Percentiles rank a stretch among this genome's conserved stretches.
Conservation (phyloP, 257 asterid species). For the Perilla frutescens region DNA sequence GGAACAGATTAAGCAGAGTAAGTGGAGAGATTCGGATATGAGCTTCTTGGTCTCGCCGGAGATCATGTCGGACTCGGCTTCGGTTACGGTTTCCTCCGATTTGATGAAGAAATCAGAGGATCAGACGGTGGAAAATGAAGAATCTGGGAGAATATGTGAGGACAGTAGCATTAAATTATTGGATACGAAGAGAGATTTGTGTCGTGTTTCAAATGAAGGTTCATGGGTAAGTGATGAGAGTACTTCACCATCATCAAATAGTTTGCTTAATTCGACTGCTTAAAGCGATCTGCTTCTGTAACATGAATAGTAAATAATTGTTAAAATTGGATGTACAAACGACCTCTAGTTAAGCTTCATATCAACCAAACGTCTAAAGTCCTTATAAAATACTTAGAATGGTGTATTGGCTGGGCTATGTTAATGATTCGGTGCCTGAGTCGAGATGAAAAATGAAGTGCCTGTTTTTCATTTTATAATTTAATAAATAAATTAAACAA, state of each 20-base stretch:
- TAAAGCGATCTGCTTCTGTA: too few species aligned
- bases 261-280: background rate
- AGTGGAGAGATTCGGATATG: background rate
- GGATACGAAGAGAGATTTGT: background rate
- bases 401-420: too few species aligned
- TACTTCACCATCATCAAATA: background rate
- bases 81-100: too few species aligned
- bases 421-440: too few species aligned
- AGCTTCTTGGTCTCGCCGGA: background rate
- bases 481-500: too few species aligned
- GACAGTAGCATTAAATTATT: background rate
- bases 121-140: background rate
- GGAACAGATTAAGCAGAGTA: background rate
- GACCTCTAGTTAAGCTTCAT: too few species aligned
- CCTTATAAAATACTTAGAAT: too few species aligned
- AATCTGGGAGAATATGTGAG: background rate
- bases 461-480: too few species aligned
- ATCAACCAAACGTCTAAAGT: too few species aligned
- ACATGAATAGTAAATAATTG: too few species aligned
- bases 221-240: background rate
- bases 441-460: too few species aligned
- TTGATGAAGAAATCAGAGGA: background rate
- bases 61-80: background rate
- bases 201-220: background rate
- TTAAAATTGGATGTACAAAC: too few species aligned